Base-by-base conservation (phyloP, 2,329 filamentous ascomycete species). In the Monilinia fructigena region DNA sequence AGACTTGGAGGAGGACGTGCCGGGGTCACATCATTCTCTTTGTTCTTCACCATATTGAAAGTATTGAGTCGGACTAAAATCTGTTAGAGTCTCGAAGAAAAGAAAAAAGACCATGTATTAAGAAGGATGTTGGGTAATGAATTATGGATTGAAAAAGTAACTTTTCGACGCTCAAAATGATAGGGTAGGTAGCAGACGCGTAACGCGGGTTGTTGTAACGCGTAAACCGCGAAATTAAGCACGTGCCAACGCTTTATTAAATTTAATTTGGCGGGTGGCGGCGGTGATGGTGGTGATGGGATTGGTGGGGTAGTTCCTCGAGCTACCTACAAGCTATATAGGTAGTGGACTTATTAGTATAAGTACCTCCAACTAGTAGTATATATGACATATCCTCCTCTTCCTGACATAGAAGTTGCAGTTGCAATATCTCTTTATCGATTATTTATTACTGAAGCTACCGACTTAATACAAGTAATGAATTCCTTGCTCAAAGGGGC, bases 1-100 rank as follows among this genome's bases (percentile, higher is more conserved):
- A 74, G 60, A 8, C 71, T 69, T 10, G 74, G 68, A 28, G 74
- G 68, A 28, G 70, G 65, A 48, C 69, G 70, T 40, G 73, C 72
- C 28, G 74, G 75, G 20, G 74, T 75, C 8, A 65, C 66, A 45
- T 63, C 50, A 23, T 66, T 62, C 28, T 73, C 67, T 55, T 68
- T 70, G 12, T 31, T 60, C 67, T 69, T 72, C 5, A 40, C 71
- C 72, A 74, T 73, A 12, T 50, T 71, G 45, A 48, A 50, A 20
- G 7, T 5, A 61, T 38, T 50, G 45, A 20, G 45, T 20, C 31
- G 14, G 45, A 26, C 28, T 61, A 61, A 48, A 35, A 48, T 23
- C 3, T 60, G 18, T 26, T 38, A 20, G 20, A 20, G 28, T 35
- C 31, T 35, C 20, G 4, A 61, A n/a, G 14, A 50, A 26, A 50